These are phyloP conservation scores for Boechera retrofracta DNA, from an alignment of 345 rosid species.

Conservation along the genomic window DNA sequence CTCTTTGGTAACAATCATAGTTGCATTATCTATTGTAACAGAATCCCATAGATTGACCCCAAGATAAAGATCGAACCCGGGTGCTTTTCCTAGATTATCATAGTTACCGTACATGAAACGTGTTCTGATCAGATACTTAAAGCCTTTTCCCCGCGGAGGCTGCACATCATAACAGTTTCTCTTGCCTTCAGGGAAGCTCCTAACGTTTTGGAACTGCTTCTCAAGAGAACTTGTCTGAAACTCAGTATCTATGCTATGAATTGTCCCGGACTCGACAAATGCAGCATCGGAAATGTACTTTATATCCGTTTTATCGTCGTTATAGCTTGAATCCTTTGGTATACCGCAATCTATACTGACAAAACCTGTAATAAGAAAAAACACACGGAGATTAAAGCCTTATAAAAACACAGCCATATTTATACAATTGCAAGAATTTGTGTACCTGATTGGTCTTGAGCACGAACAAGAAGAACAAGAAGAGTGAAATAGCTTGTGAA, in stretches of 20 bases:
- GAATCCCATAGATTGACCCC: slow-evolving; percentile 54
- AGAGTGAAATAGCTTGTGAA: slow-evolving; percentile 2
- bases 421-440: background rate
- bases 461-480: slow-evolving; percentile 29
- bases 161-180: slow-evolving; percentile 47
- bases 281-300: slow-evolving; percentile 45
- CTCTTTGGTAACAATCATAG: slow-evolving; percentile 9
- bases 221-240: slow-evolving; percentile 25
- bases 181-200: slow-evolving; percentile 50
- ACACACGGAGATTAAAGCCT: background rate
- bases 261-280: slow-evolving; percentile 43
- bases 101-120: slow-evolving; percentile 63
- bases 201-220: slow-evolving; percentile 38
- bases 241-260: slow-evolving; percentile 17
- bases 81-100: slow-evolving; percentile 43
- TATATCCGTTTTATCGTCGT: slow-evolving; percentile 42
- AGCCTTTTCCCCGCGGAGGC: slow-evolving; percentile 35
- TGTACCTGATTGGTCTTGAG: slow-evolving; percentile 50
- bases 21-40: slow-evolving; percentile 33
- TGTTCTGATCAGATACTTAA: slow-evolving; percentile 56
- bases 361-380: slow-evolving; percentile 39
- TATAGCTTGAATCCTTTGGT: slow-evolving; percentile 40
- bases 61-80: slow-evolving; percentile 55
- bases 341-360: slow-evolving; percentile 54
- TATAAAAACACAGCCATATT: background rate